These are phyloP conservation scores for Pythium biforme DNA, from an alignment of 352 stramenopile species.

Conservation along the genomic window DNA sequence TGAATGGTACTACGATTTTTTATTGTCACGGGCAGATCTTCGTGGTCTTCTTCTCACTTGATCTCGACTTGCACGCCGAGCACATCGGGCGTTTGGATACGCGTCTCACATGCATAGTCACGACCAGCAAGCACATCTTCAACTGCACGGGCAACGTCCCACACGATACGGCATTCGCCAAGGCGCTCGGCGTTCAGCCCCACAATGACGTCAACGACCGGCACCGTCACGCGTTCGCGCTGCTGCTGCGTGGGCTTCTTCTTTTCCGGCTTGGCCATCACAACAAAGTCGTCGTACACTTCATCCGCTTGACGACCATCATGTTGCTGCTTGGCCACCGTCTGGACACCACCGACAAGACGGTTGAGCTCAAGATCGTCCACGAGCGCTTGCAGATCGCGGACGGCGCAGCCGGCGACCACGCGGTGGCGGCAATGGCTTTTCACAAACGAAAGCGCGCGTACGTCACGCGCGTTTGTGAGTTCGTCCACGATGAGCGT, in stretches of 20 bases:
- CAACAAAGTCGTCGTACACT: not conserved
- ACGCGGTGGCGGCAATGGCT: conserved; percentile 66
- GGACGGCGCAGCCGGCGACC: conserved; percentile 77
- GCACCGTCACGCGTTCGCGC: conserved; percentile 41
- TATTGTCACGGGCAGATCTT: not conserved
- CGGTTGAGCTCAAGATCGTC: conserved; percentile 74
- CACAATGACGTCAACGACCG: conserved; percentile 82
- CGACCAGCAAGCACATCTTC: conserved; percentile 50
- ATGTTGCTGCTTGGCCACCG: conserved; percentile 24
- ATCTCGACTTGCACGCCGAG: conserved; percentile 31
- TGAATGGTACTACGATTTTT: not conserved
- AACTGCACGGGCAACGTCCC: conserved; percentile 55
- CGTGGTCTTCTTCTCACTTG: not conserved
- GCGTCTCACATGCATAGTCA: conserved; percentile 36
- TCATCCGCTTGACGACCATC: not conserved
- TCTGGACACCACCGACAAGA: conserved; percentile 65
- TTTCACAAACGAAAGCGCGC: conserved; percentile 30
- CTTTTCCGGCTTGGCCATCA: not conserved
- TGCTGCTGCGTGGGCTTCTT: not conserved
- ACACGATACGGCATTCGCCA: conserved; percentile 64
- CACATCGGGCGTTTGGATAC: conserved; percentile 29
- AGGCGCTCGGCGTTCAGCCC: conserved; percentile 52
- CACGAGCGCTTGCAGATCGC: conserved; percentile 68
- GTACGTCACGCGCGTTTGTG: conserved; percentile 29
- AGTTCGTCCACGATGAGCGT: conserved; percentile 89